Conservation (phyloP, 495 filamentous ascomycete genomes). For the Astrothelium subdiscretum region DNA sequence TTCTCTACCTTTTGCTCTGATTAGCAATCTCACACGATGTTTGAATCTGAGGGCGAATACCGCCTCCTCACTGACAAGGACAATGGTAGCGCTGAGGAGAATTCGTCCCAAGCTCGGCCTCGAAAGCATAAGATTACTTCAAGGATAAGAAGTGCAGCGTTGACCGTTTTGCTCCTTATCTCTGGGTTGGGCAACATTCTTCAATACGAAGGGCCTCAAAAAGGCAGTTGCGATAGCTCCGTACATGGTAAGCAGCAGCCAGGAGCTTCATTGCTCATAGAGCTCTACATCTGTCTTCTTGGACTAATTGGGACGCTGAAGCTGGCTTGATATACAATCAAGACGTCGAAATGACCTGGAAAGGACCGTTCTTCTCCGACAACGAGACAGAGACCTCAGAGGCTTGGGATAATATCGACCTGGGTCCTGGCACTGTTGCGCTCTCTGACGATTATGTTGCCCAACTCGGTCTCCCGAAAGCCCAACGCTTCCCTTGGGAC, state of each 20-base stretch:
- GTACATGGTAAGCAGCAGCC: not conserved
- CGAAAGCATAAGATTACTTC: not conserved
- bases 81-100: not conserved
- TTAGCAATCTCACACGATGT: not conserved
- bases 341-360: not conserved
- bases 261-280: not conserved
- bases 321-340: not conserved
- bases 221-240: not conserved
- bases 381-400: not conserved
- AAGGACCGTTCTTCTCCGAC: not conserved
- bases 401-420: not conserved
- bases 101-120: not conserved
- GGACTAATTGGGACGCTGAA: not conserved
- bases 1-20: not conserved
- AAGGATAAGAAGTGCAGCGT: not conserved
- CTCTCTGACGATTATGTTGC: constrained; percentile 2
- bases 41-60: not conserved
- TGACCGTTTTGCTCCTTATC: not conserved
- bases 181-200: not conserved
- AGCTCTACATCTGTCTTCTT: not conserved
- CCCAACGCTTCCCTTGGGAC: constrained; percentile 8
- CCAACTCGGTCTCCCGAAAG: not conserved
- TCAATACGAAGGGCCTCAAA: not conserved
- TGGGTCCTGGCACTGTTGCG: not conserved
- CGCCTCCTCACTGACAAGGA: not conserved